Conservation (phyloP, 2,329 filamentous ascomycete species). For the Sclerotinia minor region DNA sequence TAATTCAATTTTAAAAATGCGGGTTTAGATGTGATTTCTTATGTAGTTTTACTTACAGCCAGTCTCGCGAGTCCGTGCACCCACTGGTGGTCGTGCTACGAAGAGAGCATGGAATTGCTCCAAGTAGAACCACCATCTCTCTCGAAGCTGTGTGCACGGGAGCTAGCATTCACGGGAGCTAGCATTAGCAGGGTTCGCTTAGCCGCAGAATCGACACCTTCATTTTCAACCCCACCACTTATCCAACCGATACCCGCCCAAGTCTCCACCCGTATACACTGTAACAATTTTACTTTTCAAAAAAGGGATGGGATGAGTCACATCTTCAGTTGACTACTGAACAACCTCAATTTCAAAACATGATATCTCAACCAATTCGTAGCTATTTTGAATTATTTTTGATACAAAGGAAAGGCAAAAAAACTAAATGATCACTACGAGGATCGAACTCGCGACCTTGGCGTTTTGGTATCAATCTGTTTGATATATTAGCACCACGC, state of each 20-base stretch:
- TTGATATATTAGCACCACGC: constrained; percentile 15
- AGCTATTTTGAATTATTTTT: not conserved
- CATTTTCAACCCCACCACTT: not conserved
- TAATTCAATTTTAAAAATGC: too few relatives aligned
- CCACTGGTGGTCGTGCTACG: too few relatives aligned
- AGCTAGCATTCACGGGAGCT: too few relatives aligned
- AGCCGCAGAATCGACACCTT: not conserved
- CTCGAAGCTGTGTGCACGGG: not conserved
- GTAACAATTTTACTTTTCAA: not conserved
- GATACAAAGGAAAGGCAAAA: not conserved
- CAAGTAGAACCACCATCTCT: too few relatives aligned
- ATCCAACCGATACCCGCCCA: not conserved
- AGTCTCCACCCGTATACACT: not conserved
- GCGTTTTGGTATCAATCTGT: not conserved
- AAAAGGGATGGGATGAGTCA: not conserved
- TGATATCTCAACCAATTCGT: not conserved
- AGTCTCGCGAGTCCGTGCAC: too few relatives aligned
- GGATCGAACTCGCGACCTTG: constrained; percentile 5
- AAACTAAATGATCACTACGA: not conserved
- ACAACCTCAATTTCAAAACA: not conserved
- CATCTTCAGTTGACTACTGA: too few relatives aligned
- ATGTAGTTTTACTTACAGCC: too few relatives aligned
- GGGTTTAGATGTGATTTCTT: too few relatives aligned
- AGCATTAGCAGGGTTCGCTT: not conserved
- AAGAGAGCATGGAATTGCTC: not conserved